Evolutionary conservation across 1,139 yeast species (phyloP).

Genomic region (Zygosaccharomyces sapae): DNA sequence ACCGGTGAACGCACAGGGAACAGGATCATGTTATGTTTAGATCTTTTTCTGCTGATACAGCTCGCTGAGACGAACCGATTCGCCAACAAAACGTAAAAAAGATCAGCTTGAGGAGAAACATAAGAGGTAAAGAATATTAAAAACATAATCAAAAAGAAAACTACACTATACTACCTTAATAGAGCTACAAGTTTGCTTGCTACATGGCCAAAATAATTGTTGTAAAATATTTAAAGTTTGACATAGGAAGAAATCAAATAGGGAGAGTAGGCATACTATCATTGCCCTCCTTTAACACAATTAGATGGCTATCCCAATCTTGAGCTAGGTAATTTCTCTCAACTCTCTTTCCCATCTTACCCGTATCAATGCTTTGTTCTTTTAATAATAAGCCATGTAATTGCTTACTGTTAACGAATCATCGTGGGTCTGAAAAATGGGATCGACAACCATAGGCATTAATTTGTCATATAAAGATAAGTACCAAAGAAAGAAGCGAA

Average conservation of each 20-base stretch:
- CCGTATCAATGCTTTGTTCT: too few relatives aligned
- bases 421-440: neutral
- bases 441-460: neutral
- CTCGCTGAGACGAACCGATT: neutral
- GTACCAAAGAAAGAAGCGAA: neutral
- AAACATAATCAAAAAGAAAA: too few relatives aligned
- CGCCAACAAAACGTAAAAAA: neutral
- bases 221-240: too few relatives aligned
- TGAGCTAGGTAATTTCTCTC: too few relatives aligned
- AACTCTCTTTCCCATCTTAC: neutral
- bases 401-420: neutral
- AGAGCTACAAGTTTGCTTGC: too few relatives aligned
- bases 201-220: too few relatives aligned
- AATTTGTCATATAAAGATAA: neutral
- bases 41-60: too few relatives aligned
- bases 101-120: neutral
- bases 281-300: too few relatives aligned
- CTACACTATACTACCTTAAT: too few relatives aligned
- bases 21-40: too few relatives aligned
- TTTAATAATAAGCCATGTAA: neutral
- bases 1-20: too few relatives aligned
- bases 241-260: neutral
- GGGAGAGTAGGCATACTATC: neutral
- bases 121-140: neutral
- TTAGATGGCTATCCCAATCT: too few relatives aligned